Base-by-base conservation (phyloP, 2,329 filamentous ascomycete genomes). In the Hansfordia pulvinata region DNA sequence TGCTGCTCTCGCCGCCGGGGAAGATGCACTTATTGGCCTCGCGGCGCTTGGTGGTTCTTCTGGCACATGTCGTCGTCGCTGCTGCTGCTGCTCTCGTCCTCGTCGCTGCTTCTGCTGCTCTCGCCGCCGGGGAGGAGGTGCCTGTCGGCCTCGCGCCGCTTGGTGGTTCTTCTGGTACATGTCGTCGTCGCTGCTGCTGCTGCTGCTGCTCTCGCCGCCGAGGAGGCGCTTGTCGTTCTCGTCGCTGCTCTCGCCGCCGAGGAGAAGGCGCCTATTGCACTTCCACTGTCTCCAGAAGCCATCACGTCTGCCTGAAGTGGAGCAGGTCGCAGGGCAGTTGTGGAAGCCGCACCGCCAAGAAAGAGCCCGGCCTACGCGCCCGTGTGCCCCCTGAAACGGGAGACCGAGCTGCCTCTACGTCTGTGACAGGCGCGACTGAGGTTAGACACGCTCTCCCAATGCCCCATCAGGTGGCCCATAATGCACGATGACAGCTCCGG, bases 251-350 rank as follows among this genome's bases (percentile, higher is more conserved):
- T n/a, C n/a, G n/a, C n/a, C n/a, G n/a, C n/a, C n/a, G 4, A 24
- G 23, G 10, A 7, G 7, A 4, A 6, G 9, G 6, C 10, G 10
- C n/a, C 10, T 10, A 3, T 10, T 6, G 6, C 0, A 28, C 8
- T 1, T 32, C 32, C 1, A 49, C 14, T 1, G 29, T 6, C 1
- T 39, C 17, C 4, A 52, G 11, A 0, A 52, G 17, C 0, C 23
- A 17, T 6, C 31, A 20, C 2, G 43, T 35, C 3, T 28, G 12
- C 2, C 35, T 34, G 10, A 52, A 35, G 24, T 44, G 37, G 1
- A 52, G 18, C 0, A 50, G 28, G 10, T 48, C 45, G 26, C 48
- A 52, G 6, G n/a, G n/a, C n/a, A n/a, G n/a, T n/a, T n/a, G n/a
- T n/a, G n/a, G n/a, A n/a, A n/a, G n/a, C n/a, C n/a, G n/a, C n/a